Evolutionary conservation across 106 monocot species (phyloP).

Genomic region (Dioscorea dumetorum): DNA sequence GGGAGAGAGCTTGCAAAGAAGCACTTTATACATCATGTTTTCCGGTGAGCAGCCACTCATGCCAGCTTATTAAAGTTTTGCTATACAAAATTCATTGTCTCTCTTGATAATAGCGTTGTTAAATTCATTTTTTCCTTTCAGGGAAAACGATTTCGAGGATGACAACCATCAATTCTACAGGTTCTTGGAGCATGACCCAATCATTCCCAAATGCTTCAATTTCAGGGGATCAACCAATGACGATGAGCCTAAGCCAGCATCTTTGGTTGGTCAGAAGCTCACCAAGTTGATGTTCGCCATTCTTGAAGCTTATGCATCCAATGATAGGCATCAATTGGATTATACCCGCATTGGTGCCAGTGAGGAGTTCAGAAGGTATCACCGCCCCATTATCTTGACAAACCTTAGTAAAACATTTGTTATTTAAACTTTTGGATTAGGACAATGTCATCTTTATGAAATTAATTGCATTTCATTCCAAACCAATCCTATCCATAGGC

Average conservation of each 20-base stretch:
- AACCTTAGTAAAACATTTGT: too few species aligned
- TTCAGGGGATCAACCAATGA: slow-evolving; percentile 70
- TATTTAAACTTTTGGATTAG: too few species aligned
- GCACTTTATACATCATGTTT: slow-evolving; percentile 90
- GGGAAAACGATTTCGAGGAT: slow-evolving; percentile 85
- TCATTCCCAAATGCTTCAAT: slow-evolving; percentile 72
- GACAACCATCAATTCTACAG: slow-evolving; percentile 57
- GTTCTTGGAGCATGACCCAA: slow-evolving; percentile 85
- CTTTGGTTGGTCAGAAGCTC: slow-evolving; percentile 41
- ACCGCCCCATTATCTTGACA: too few species aligned
- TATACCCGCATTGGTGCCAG: slow-evolving; percentile 62
- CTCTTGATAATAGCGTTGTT: neutral
- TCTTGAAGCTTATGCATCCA: slow-evolving; percentile 82
- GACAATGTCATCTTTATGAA: too few species aligned
- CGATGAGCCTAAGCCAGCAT: slow-evolving; percentile 60
- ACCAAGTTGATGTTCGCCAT: slow-evolving; percentile 81
- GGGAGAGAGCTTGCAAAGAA: slow-evolving; percentile 76
- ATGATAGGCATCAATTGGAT: slow-evolving; percentile 55
- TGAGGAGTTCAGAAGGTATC: slow-evolving; percentile 88
- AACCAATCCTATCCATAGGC: too few species aligned
- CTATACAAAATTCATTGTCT: neutral
- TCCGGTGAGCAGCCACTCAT: slow-evolving; percentile 29
- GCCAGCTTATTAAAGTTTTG: neutral
- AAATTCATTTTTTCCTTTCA: slow-evolving; percentile 8
- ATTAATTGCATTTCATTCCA: too few species aligned